Evolutionary conservation across 2,329 filamentous ascomycete genomes (phyloP).

Genomic region (Xylariaceae sp.): DNA sequence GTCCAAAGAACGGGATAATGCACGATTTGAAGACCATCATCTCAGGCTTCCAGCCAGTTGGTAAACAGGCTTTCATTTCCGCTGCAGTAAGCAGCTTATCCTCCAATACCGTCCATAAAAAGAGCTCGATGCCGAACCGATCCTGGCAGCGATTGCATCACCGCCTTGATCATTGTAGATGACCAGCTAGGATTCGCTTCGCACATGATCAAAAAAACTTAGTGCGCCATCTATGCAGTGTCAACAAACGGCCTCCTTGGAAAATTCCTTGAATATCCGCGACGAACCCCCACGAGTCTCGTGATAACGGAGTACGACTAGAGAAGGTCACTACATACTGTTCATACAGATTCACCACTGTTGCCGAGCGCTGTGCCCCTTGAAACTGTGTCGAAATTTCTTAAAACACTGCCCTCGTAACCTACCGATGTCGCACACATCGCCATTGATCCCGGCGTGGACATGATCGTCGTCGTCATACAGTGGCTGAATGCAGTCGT

Average conservation of each 20-base stretch:
- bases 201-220: conserved; percentile 36
- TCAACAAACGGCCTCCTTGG: not conserved
- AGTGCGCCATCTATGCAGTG: conserved; percentile 34
- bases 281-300: not conserved
- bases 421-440: conserved; percentile 35
- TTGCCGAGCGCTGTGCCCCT: conserved; percentile 43
- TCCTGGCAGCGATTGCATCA: conserved; percentile 45
- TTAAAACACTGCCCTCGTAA: conserved; percentile 34
- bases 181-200: conserved; percentile 53
- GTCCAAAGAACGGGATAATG: too few relatives aligned
- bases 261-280: not conserved
- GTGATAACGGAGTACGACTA: not conserved
- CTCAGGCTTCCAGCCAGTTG: conserved; percentile 47
- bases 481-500: conserved; percentile 5
- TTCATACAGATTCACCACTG: conserved; percentile 46
- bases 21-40: too few relatives aligned
- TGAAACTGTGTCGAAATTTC: conserved; percentile 37
- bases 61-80: conserved; percentile 51
- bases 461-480: conserved; percentile 7
- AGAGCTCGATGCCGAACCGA: conserved; percentile 54
- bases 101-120: conserved; percentile 45
- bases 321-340: conserved; percentile 17
- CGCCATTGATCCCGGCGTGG: conserved; percentile 9
- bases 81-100: conserved; percentile 44
- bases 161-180: conserved; percentile 44